Evolutionary conservation across 2,329 filamentous ascomycete genomes (phyloP).

Genomic region (Capronia epimyces): DNA sequence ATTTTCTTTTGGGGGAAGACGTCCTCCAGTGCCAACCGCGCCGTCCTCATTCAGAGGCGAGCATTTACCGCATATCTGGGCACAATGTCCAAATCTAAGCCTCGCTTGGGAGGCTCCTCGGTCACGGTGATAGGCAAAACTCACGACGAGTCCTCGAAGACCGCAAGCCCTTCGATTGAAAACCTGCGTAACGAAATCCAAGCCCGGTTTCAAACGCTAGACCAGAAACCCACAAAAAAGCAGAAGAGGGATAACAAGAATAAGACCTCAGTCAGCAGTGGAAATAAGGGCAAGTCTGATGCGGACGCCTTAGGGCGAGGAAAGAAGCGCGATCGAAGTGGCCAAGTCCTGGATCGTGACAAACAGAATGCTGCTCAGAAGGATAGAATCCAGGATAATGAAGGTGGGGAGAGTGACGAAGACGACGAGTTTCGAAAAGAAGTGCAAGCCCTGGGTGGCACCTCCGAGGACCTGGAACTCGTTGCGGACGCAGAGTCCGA

Average conservation of each 20-base stretch:
- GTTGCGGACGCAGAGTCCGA: conserved; percentile 43
- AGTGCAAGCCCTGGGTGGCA: conserved; percentile 45
- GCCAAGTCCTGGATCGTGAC: conserved; percentile 39
- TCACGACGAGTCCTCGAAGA: background rate
- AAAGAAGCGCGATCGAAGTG: conserved; percentile 45
- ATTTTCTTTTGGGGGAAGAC: background rate
- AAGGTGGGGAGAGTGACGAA: conserved; percentile 30
- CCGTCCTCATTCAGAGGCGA: background rate
- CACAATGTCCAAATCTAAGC: background rate
- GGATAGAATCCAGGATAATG: conserved; percentile 16
- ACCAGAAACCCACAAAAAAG: conserved; percentile 37
- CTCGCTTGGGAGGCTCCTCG: background rate
- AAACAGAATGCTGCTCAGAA: conserved; percentile 30
- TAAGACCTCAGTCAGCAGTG: conserved; percentile 28
- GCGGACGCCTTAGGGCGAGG: conserved; percentile 25
- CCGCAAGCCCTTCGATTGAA: conserved; percentile 12
- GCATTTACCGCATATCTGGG: background rate
- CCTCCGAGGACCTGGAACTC: conserved; percentile 46
- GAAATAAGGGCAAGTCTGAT: conserved; percentile 26
- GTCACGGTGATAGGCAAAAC: background rate
- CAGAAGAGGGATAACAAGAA: conserved; percentile 33
- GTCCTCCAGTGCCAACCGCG: background rate
- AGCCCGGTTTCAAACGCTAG: conserved; percentile 33
- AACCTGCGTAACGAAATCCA: conserved; percentile 25
- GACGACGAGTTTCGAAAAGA: conserved; percentile 39